Conservation (phyloP, 2,329 filamentous ascomycete species). For the Cercospora sesami region DNA sequence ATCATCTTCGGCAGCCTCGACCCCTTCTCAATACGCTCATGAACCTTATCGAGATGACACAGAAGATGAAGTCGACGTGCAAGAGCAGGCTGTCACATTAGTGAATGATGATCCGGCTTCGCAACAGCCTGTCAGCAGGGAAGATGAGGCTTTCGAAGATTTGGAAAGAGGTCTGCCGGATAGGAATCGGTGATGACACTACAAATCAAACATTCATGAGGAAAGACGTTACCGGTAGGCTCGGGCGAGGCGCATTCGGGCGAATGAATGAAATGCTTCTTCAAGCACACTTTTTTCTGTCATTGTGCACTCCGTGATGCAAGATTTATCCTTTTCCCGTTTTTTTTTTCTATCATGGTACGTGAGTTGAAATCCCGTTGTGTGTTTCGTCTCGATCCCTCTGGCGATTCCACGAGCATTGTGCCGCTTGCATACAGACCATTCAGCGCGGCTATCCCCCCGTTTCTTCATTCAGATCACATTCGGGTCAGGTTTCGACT, state of each 20-base stretch:
- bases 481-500: not conserved
- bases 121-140: slow-evolving; percentile 36
- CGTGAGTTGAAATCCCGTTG: not conserved
- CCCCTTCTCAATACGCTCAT: slow-evolving; percentile 10
- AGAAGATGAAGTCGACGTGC: slow-evolving; percentile 36
- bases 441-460: too few relatives aligned
- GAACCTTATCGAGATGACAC: slow-evolving; percentile 24
- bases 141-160: slow-evolving; percentile 40
- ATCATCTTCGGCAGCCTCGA: slow-evolving; percentile 22
- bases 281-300: not conserved
- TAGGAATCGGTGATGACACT: slow-evolving; percentile 21
- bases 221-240: not conserved
- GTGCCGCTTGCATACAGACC: not conserved
- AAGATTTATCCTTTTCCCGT: not conserved
- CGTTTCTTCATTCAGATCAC: too few relatives aligned
- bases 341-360: not conserved
- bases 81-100: slow-evolving; percentile 37
- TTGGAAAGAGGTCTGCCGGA: slow-evolving; percentile 37
- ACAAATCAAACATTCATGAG: not conserved
- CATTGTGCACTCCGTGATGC: not conserved
- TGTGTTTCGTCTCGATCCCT: not conserved
- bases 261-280: not conserved
- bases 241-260: not conserved
- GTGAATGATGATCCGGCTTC: slow-evolving; percentile 39
- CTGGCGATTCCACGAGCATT: not conserved